Conservation (phyloP, 1,284 basidiomycete species). For the Leccinum pachyderme region DNA sequence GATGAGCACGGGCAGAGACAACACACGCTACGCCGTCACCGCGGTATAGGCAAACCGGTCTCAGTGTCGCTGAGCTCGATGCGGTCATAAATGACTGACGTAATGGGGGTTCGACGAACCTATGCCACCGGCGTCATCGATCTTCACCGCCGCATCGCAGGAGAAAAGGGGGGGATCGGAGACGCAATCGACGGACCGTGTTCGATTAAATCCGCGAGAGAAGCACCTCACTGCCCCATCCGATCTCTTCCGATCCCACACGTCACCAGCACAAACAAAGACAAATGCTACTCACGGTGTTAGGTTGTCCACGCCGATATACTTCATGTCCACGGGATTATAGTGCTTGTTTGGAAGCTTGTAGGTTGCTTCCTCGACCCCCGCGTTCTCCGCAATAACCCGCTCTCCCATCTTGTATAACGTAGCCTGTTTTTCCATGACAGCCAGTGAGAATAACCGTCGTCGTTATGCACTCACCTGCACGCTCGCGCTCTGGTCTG, state of each 20-base stretch:
- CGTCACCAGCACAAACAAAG: slow-evolving; percentile 19
- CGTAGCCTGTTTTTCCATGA: slow-evolving; percentile 60
- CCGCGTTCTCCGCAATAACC: slow-evolving; percentile 65
- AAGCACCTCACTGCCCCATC: slow-evolving; percentile 4
- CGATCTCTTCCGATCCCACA: slow-evolving; percentile 19
- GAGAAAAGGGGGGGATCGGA: slow-evolving; percentile 6
- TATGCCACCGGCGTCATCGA: slow-evolving; percentile 31
- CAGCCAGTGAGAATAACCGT: neutral
- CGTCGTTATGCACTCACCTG: slow-evolving; percentile 53
- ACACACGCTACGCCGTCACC: slow-evolving; percentile 12
- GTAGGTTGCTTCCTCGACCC: slow-evolving; percentile 68
- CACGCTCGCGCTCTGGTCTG: slow-evolving; percentile 88
- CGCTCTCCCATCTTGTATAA: slow-evolving; percentile 86
- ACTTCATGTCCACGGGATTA: slow-evolving; percentile 78
- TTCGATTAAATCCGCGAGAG: neutral
- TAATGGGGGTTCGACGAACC: slow-evolving; percentile 18
- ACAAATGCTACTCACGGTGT: slow-evolving; percentile 42
- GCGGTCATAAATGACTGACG: slow-evolving; percentile 16
- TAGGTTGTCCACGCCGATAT: slow-evolving; percentile 52
- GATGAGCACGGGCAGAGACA: slow-evolving; percentile 1
- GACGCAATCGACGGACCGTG: neutral
- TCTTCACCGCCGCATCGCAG: slow-evolving; percentile 20
- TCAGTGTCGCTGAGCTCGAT: slow-evolving; percentile 2
- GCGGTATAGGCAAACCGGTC: slow-evolving; percentile 13
- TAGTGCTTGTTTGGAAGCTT: slow-evolving; percentile 93